Evolutionary conservation across 1,284 basidiomycete genomes (phyloP).

Genomic region (Tremellales sp.): DNA sequence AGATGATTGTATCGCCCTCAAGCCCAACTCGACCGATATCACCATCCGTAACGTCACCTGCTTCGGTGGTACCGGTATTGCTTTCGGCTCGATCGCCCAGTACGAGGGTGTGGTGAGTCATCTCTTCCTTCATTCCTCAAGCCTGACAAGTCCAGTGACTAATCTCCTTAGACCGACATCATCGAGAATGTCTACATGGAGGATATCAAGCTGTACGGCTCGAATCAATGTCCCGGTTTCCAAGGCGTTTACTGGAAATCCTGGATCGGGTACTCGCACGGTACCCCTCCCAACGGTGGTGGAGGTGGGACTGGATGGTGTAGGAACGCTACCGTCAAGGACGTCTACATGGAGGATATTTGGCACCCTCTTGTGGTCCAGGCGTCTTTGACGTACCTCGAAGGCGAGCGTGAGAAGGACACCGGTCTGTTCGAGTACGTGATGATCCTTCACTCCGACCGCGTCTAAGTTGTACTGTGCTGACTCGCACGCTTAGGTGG

Average conservation of each 20-base stretch:
- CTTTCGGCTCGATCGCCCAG: constrained; percentile 62
- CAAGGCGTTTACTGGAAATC: constrained; percentile 61
- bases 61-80: constrained; percentile 61
- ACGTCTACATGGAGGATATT: constrained; percentile 46
- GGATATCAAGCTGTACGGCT: constrained; percentile 46
- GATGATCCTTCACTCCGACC: not conserved
- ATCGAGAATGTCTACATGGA: constrained; percentile 58
- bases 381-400: constrained; percentile 20
- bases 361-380: constrained; percentile 24
- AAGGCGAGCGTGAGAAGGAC: constrained; percentile 13
- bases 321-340: constrained; percentile 53
- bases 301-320: constrained; percentile 59
- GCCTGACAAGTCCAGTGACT: too few species aligned
- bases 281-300: constrained; percentile 60
- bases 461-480: too few species aligned
- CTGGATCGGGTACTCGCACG: constrained; percentile 58
- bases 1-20: constrained; percentile 65
- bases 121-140: not conserved
- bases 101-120: constrained; percentile 55
- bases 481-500: constrained; percentile 13
- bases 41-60: constrained; percentile 56
- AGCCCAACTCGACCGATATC: constrained; percentile 61
- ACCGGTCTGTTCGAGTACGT: constrained; percentile 24
- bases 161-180: constrained; percentile 52
- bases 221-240: constrained; percentile 13